These are phyloP conservation scores for Cutaneotrichosporon mucoides DNA, from an alignment of 1,284 basidiomycete genomes.

Conservation along the genomic window DNA sequence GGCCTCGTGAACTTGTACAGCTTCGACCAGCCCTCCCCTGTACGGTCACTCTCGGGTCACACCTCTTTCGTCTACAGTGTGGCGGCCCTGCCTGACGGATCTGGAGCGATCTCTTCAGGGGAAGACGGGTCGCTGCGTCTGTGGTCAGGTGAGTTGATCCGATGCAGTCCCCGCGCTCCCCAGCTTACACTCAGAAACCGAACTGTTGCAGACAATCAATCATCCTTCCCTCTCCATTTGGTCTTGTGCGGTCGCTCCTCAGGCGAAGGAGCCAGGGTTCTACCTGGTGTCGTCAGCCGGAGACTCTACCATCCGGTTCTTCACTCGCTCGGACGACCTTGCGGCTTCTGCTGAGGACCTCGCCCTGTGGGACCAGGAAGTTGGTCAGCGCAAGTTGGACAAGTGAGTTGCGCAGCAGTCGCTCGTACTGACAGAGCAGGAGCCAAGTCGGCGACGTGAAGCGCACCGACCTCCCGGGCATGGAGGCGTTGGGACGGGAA, in stretches of 20 bases:
- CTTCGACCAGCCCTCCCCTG: conserved; percentile 64
- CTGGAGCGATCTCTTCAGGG: conserved; percentile 79
- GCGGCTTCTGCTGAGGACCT: conserved; percentile 66
- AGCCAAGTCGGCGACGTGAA: conserved; percentile 91
- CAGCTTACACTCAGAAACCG: conserved; percentile 54
- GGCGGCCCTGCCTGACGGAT: conserved; percentile 67
- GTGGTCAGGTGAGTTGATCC: conserved; percentile 62
- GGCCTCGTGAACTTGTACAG: conserved; percentile 90
- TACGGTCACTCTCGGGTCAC: conserved; percentile 81
- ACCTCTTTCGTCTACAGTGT: conserved; percentile 96
- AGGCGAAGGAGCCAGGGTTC: conserved; percentile 55
- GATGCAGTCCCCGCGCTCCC: conserved; percentile 1
- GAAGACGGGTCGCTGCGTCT: conserved; percentile 93
- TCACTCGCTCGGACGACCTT: conserved; percentile 69
- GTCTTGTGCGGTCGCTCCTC: conserved; percentile 62
- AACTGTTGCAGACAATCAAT: conserved; percentile 78
- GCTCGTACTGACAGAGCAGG: conserved; percentile 24
- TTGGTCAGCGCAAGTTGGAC: conserved; percentile 55
- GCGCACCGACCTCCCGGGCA: conserved; percentile 77
- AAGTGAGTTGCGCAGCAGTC: conserved; percentile 29
- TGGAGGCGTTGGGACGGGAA: conserved; percentile 68
- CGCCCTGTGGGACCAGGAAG: conserved; percentile 66
- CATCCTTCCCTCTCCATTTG: conserved; percentile 96
- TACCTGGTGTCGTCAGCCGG: conserved; percentile 89
- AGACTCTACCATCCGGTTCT: conserved; percentile 82